phyloP scores from a whole-genome alignment of 1,139 yeast genomes.

The Candida sp. region DNA sequence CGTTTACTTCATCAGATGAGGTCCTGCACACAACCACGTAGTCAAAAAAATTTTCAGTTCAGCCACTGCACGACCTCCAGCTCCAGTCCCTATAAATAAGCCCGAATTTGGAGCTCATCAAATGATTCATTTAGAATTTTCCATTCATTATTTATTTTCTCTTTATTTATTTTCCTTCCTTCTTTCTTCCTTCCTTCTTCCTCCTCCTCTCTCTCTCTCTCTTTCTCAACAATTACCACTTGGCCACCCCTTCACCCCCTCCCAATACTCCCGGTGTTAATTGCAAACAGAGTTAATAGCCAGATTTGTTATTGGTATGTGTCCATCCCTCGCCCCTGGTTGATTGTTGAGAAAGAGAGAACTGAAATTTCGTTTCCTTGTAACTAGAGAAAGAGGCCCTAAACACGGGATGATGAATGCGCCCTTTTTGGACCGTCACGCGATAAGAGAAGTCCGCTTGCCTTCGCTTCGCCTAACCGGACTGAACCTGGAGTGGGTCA shows the following conservation, averaged over 20 bases:
- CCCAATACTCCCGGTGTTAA: constrained; percentile 20
- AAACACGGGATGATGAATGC: neutral
- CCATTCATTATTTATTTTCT: constrained; percentile 12
- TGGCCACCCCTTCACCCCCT: constrained; percentile 11
- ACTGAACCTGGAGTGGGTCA: no score
- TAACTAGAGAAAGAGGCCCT: neutral
- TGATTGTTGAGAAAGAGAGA: constrained; percentile 18
- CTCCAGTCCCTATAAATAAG: constrained; percentile 12
- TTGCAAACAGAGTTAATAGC: constrained; percentile 15
- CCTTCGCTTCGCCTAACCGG: no score
- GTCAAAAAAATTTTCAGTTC: neutral
- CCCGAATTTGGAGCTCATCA: neutral
- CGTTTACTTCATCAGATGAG: neutral
- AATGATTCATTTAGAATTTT: constrained; percentile 2
- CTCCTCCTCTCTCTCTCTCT: constrained; percentile 15
- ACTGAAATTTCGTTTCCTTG: no score
- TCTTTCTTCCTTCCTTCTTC: constrained; percentile 14
- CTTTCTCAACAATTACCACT: constrained; percentile 26
- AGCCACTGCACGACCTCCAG: neutral
- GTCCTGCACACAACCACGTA: neutral
- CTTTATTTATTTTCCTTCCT: constrained; percentile 15
- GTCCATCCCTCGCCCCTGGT: neutral
- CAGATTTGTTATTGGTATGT: constrained; percentile 10
- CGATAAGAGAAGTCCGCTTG: no score
- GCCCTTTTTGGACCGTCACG: no score